phyloP scores from a whole-genome alignment of 2,329 filamentous ascomycete species.

The Geosmithia morbida region DNA sequence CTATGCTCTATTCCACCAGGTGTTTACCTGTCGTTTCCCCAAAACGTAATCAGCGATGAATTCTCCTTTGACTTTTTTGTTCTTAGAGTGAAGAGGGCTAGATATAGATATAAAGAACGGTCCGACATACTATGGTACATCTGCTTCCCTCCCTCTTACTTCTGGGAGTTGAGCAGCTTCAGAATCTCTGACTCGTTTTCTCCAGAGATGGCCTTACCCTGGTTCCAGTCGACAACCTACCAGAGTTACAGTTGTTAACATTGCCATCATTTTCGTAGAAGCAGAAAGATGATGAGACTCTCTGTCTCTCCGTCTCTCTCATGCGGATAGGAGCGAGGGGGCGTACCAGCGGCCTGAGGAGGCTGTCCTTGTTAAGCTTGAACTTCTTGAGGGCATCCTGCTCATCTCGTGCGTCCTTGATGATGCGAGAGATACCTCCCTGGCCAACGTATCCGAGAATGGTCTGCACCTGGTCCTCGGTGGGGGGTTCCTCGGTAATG shows the following conservation, averaged over 20 bases:
- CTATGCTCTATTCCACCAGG: too few relatives aligned
- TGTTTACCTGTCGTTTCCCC: too few relatives aligned
- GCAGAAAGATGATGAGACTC: too few relatives aligned
- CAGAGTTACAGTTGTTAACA: slow-evolving; percentile 1
- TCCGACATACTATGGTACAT: background rate
- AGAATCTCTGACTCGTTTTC: slow-evolving; percentile 82
- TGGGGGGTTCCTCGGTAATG: slow-evolving; percentile 68
- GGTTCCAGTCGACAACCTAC: slow-evolving; percentile 70
- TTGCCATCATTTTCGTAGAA: background rate
- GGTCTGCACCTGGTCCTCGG: slow-evolving; percentile 65
- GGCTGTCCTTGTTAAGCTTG: slow-evolving; percentile 51
- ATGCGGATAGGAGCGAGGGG: too few relatives aligned
- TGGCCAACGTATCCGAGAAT: slow-evolving; percentile 72
- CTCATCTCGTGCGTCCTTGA: slow-evolving; percentile 60
- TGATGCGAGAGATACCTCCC: slow-evolving; percentile 41
- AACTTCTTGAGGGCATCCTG: slow-evolving; percentile 70
- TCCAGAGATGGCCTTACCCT: slow-evolving; percentile 65
- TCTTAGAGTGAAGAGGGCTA: too few relatives aligned
- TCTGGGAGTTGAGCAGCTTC: slow-evolving; percentile 54
- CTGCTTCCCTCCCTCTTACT: slow-evolving; percentile 9
- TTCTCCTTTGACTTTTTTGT: background rate
- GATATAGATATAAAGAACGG: too few relatives aligned
- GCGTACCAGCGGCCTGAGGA: slow-evolving; percentile 64
- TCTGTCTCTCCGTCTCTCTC: background rate
- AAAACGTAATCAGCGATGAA: background rate